Base-by-base conservation (phyloP, 352 stramenopile species). In the Phytopythium sindhum region DNA sequence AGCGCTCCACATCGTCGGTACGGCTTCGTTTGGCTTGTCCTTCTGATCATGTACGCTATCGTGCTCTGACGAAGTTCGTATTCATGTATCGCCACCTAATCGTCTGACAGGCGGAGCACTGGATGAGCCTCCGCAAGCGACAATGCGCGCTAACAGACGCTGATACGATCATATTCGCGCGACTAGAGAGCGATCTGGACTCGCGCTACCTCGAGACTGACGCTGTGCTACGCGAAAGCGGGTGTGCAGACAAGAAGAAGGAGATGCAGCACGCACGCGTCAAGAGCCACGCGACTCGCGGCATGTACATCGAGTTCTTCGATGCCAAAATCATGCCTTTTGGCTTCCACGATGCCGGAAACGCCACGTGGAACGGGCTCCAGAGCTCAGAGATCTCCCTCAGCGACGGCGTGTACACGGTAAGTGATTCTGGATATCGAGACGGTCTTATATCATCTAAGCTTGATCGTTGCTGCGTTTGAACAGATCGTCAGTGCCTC, bases 321-420 rank as follows among this genome's bases (percentile, higher is more conserved):
- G 65, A 65, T 19, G 55, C 45, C 54, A 71, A 64, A n/a, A 28
- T 65, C 6, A 3, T 71, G 17, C 61, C 65, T 4, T 70, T 70
- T 21, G 48, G 24, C 23, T 31, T 64, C 33, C 53, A 60, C n/a
- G 59, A 55, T 11, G 37, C 55, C 5, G 55, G 50, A 15, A 26
- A 35, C n/a, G 60, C 65, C 21, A 45, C 60, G 28, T 71, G 65
- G 65, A 21, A 51, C 4, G 55, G 55, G 4, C 37, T 60, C 23
- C 35, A 60, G 24, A 60, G 5, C 15, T 4, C n/a, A 7, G 55
- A 60, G 23, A 31, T 60, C 23, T 2, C 55, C 1, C 55, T 60
- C 55, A 60, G 21, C 26, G 55, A 60, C 26, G 55, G 55, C 2
- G 55, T 51, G 2, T 60, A 60, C 37, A 60, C 5, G 26, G 55